Base-by-base conservation (phyloP, 495 filamentous ascomycete species). In the Lophiotrema nucula region DNA sequence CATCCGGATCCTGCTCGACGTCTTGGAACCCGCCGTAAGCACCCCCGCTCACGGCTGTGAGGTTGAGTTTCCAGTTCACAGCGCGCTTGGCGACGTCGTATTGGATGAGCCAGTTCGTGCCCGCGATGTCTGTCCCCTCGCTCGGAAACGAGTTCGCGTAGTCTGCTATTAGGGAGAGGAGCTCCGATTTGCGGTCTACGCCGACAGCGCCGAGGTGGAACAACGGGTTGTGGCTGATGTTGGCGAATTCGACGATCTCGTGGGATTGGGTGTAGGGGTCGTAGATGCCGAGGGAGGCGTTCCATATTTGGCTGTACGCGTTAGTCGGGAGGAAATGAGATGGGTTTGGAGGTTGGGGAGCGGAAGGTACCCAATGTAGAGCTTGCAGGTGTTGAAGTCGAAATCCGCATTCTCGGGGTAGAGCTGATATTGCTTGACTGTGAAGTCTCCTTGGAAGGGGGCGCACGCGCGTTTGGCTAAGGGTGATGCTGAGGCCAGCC, bases 351-450 rank as follows among this genome's bases (percentile, higher is more conserved):
- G 23, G 31, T 11, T 24, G 47, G 39, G 48, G 13, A 2, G 16
- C 13, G 24, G 35, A 15, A 46, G 26, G 42, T 50, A 62, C 58
- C 58, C 58, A n/a, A 62, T 23, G 19, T 56, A 62, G 5, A 62
- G 58, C 19, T 56, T 55, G 51, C 58, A 62, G 42, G 22, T 24
- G 23, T 44, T 55, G 46, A 55, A 50, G 38, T 62, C 58, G 24
- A 62, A 62, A 41, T 62, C 58, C 4, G 52, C 58, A 22, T 62
- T 62, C 26, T 62, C 58, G 35, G 58, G 58, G 22, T 62, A 62
- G 10, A 62, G 42, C 19, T 62, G 58, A 21, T 62, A 62, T 19
- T 37, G 21, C 19, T 62, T 56, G 52, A 62, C 41, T 0, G 44
- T 44, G 21, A 62, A 62, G 38, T 62, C 28, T n/a, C 58, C 58